Percentiles rank a stretch among this genome's conserved stretches.
phyloP scores from a whole-genome alignment of 768 basidiomycete genomes.

The Hysterangium stoloniferum region DNA sequence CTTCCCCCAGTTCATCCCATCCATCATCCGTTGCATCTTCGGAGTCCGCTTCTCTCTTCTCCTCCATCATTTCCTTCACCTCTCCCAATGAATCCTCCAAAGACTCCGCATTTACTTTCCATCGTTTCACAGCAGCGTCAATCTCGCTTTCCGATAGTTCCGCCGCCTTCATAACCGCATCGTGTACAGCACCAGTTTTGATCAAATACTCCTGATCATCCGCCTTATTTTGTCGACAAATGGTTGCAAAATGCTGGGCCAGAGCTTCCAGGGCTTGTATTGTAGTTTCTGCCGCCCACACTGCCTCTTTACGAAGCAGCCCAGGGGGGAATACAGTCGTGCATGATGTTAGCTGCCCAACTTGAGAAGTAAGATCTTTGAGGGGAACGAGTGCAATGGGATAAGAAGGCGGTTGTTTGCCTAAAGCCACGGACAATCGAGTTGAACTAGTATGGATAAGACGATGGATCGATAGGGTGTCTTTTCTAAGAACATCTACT shows the following conservation, averaged over 20 bases:
- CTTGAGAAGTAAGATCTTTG: constrained; percentile 42
- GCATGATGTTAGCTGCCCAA: constrained; percentile 45
- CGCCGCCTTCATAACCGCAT: constrained; percentile 46
- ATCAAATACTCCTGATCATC: constrained; percentile 44
- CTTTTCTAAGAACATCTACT: constrained; percentile 39
- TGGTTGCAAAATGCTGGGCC: constrained; percentile 32
- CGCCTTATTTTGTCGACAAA: constrained; percentile 18
- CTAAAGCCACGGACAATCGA: constrained; percentile 51
- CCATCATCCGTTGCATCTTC: constrained; percentile 39
- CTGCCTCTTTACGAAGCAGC: constrained; percentile 39
- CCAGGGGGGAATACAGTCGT: constrained; percentile 34
- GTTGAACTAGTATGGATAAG: constrained; percentile 51
- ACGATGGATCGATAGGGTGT: constrained; percentile 49
- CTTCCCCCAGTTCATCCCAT: constrained; percentile 58
- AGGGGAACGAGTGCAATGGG: constrained; percentile 43
- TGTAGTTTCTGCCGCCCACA: constrained; percentile 32
- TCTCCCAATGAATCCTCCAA: constrained; percentile 58
- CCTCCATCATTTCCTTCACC: constrained; percentile 41
- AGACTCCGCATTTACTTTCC: constrained; percentile 44
- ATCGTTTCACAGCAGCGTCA: constrained; percentile 46
- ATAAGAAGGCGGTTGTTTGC: constrained; percentile 47
- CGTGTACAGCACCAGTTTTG: constrained; percentile 53
- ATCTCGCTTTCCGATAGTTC: constrained; percentile 43
- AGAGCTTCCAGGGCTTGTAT: constrained; percentile 39
- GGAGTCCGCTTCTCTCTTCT: constrained; percentile 28